Evolutionary conservation across 495 filamentous ascomycete species (phyloP).

Genomic region (Thermothielavioides terrestris): DNA sequence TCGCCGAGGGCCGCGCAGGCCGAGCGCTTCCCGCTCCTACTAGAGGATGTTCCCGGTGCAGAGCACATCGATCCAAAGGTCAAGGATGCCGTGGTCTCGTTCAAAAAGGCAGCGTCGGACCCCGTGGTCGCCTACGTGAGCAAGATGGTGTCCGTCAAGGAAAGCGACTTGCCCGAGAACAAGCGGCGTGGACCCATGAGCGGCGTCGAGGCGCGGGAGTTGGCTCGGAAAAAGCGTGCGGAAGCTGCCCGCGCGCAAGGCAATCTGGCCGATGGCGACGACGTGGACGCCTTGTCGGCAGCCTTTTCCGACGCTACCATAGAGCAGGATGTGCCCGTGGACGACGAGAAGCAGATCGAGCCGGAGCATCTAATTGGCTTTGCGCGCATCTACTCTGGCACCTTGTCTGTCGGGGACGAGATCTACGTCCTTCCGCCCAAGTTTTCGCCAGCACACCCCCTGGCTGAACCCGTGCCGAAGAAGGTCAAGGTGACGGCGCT

Average conservation of each 20-base stretch:
- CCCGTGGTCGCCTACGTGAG: constrained; percentile 93
- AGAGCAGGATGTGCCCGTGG: constrained; percentile 42
- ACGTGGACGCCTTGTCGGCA: constrained; percentile 21
- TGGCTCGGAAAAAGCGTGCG: constrained; percentile 79
- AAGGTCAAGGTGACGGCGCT: constrained; percentile 80
- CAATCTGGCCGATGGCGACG: constrained; percentile 15
- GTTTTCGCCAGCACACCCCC: constrained; percentile 72
- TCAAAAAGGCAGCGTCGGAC: constrained; percentile 56
- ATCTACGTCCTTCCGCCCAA: constrained; percentile 89
- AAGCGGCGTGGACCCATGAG: constrained; percentile 68
- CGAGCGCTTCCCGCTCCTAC: constrained; percentile 65
- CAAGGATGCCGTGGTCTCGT: constrained; percentile 71
- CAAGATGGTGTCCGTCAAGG: constrained; percentile 94
- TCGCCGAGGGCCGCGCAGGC: constrained; percentile 78
- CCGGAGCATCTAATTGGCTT: constrained; percentile 90
- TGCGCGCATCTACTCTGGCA: constrained; percentile 86
- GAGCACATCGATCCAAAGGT: constrained; percentile 57
- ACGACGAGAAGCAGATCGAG: constrained; percentile 51
- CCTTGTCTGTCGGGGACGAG: constrained; percentile 76
- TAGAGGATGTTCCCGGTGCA: constrained; percentile 73
- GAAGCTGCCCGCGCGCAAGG: constrained; percentile 72
- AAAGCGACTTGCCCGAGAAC: constrained; percentile 78
- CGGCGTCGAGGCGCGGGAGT: constrained; percentile 79
- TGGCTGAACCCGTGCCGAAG: constrained; percentile 65
- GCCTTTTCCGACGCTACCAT: constrained; percentile 36